Conservation (phyloP, 164 flowering plant genomes). For the Brasenia schreberi region DNA sequence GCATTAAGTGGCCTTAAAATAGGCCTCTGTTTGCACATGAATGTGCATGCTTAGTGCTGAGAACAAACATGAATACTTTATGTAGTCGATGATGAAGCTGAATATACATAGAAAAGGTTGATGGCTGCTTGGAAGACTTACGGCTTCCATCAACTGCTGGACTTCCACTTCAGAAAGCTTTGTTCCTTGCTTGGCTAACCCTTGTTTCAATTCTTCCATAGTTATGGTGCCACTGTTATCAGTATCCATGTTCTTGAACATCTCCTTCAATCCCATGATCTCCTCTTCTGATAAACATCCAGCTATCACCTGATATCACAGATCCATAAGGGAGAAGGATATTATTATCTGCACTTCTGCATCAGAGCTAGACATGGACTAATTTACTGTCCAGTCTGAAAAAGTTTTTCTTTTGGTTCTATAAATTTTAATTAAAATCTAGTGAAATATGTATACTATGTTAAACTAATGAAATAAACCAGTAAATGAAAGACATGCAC, state of each 20-base stretch:
- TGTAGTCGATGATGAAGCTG: too few species aligned
- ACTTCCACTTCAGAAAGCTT: slow-evolving; percentile 75
- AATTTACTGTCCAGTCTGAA: too few species aligned
- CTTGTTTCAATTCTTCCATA: slow-evolving; percentile 80
- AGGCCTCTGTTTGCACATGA: not conserved
- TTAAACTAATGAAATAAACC: too few species aligned
- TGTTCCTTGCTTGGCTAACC: slow-evolving; percentile 79
- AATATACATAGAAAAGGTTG: not conserved
- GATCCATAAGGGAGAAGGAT: too few species aligned
- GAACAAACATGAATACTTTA: too few species aligned
- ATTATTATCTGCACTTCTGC: too few species aligned
- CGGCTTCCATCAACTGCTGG: slow-evolving; percentile 87
- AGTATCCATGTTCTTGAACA: slow-evolving; percentile 84
- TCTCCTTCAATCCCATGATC: slow-evolving; percentile 77
- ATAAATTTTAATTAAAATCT: too few species aligned
- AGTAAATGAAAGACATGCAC: too few species aligned
- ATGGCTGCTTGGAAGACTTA: slow-evolving; percentile 18
- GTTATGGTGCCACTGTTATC: slow-evolving; percentile 89
- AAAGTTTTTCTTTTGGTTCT: too few species aligned
- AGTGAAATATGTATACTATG: too few species aligned
- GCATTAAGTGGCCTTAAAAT: not conserved
- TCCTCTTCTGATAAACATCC: slow-evolving; percentile 93
- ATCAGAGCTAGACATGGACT: too few species aligned
- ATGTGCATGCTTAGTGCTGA: not conserved
- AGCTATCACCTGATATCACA: slow-evolving; percentile 46